Base-by-base conservation (phyloP, 306 rosid genomes). In the Comarum palustre region DNA sequence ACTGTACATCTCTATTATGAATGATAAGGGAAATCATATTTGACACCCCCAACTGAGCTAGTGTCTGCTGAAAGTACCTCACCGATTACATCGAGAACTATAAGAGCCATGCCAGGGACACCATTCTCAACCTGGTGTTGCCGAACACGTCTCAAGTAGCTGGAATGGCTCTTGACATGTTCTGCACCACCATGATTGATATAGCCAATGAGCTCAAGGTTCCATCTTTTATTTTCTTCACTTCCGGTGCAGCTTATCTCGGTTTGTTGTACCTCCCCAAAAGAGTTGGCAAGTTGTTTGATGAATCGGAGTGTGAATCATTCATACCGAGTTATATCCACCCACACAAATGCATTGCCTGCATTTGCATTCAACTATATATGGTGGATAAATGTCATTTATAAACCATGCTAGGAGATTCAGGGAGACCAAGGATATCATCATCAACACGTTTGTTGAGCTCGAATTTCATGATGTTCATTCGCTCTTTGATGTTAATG, bases 401-500 rank as follows among this genome's bases (percentile, higher is more conserved):
- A 65, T 43, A 11, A 43, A 61, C 27, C 51, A 16, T 24, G 65
- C 52, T 22, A 58, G 68, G 27, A 77, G 66, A 41, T 62, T 62
- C 38, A 79, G 79, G 84, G 73, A 73, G 48, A 27, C 75, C 13
- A 73, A 83, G n/a, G 87, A 80, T 36, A 60, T 79, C 11, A 27
- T 83, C 6, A 25, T 83, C 43, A 83, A 79, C 25, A 61, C 81
- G 0, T 22, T 69, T 10, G 1, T 6, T 1, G 84, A 83, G 73
- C 46, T 83, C 4, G 90, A 86, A 77, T 39, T 76, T 4, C 80
- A 83, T 58, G 87, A 84, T 6, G 8, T 75, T 1, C 10, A 42
- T 45, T 83, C 85, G 3, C 42, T 86, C 3, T 32, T 5, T 7
- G 24, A 42, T 42, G 13, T 70, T 54, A 55, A 10, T 8, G 36